A percentile compares a stretch with the other conserved stretches of the same genome.
Evolutionary conservation across 2,329 filamentous ascomycete genomes (phyloP).

Genomic region (Rutstroemia sp.): DNA sequence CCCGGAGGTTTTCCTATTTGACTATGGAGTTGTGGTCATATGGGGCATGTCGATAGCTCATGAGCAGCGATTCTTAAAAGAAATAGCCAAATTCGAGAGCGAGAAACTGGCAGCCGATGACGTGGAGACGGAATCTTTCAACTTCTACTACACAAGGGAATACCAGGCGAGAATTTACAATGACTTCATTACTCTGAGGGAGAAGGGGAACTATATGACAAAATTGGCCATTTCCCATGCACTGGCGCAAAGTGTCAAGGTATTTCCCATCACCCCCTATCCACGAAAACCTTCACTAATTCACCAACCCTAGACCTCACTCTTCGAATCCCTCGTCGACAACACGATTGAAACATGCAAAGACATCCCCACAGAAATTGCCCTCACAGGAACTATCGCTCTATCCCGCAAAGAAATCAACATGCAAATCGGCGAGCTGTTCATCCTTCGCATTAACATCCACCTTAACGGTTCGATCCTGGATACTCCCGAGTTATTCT

Average conservation of each 20-base stretch:
- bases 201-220: conserved; percentile 96
- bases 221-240: conserved; percentile 96
- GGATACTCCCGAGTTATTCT: conserved; percentile 95
- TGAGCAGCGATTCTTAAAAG: conserved; percentile 85
- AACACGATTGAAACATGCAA: conserved; percentile 91
- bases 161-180: conserved; percentile 99
- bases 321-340: conserved; percentile 92
- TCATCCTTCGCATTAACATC: conserved; percentile 96
- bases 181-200: conserved; percentile 91
- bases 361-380: conserved; percentile 87
- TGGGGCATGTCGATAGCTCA: conserved; percentile 95
- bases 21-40: conserved; percentile 95
- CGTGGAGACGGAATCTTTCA: conserved; percentile 94
- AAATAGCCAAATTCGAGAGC: conserved; percentile 87
- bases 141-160: conserved; percentile 97
- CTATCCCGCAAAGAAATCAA: conserved; percentile 88
- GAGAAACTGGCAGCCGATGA: conserved; percentile 85
- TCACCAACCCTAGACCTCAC: conserved; percentile 56
- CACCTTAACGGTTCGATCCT: conserved; percentile 95
- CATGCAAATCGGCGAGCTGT: conserved; percentile 98
- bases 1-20: conserved; percentile 91
- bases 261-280: conserved; percentile 28
- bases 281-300: background rate
- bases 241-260: conserved; percentile 90
- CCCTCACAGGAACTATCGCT: conserved; percentile 83